Base-by-base conservation (phyloP, 2,329 filamentous ascomycete genomes). In the Paecilomyces formosus region DNA sequence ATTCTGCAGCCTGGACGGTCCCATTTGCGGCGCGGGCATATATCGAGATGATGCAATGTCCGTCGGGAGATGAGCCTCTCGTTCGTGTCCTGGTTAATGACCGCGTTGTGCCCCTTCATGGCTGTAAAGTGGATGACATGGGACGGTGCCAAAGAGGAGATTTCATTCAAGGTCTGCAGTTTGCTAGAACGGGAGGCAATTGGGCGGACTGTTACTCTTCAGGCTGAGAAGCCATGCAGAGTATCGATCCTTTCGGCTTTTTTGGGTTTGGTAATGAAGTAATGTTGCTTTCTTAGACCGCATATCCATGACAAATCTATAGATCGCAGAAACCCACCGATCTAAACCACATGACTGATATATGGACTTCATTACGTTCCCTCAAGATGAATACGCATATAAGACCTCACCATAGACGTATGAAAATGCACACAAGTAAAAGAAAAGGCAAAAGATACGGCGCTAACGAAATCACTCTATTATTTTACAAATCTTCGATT, bases 1-100 rank as follows among this genome's bases (percentile, higher is more conserved):
- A 85, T 71, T 87, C 88, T 11, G 85, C 90, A 0, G 82, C 87
- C 13, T 93, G 89, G 87, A 84, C 85, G 0, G 90, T 96, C 18
- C 89, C 92, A 0, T 96, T 97, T 74, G 89, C 82, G 0, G 87
- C 85, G 18, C 81, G 92, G 56, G 83, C 91, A 73, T 96, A 95
- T 71, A 84, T 97, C 35, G 92, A 97, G 80, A 94, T 93, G 80
- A 86, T 96, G 83, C 74, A 74, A 49, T 97, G 92, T 71, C 70
- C 70, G 2, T 77, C 62, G 35, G 58, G 70, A 24, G 55, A 64
- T 18, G 84, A 90, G 68, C 88, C 94, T 72, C 78, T 88, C 56
- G 89, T 97, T 11, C 82, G 92, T 39, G 80, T 95, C 3, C 75
- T 97, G 60, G 78, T 97, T 35, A 96, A 97, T 73, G 91, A 95